Evolutionary conservation across 768 basidiomycete species (phyloP).

Genomic region (Auriscalpium orientale): DNA sequence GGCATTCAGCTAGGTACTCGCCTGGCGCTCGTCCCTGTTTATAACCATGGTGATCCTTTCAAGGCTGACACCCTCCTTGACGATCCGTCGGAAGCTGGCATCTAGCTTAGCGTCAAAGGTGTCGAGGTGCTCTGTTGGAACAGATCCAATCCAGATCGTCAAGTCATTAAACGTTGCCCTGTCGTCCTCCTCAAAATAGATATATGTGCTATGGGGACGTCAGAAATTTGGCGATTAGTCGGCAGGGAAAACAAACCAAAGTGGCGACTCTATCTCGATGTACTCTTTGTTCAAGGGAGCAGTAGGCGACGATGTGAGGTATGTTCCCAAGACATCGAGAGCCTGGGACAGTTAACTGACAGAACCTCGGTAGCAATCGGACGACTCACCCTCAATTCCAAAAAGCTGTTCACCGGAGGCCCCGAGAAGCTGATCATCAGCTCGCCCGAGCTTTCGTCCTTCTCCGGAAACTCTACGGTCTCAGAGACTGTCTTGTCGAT

Average conservation of each 20-base stretch:
- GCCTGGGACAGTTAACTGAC: constrained; percentile 38
- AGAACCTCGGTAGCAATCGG: neutral
- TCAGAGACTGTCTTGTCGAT: constrained; percentile 49
- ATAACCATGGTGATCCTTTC: constrained; percentile 82
- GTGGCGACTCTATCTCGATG: constrained; percentile 83
- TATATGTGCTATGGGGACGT: constrained; percentile 53
- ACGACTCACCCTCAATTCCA: constrained; percentile 57
- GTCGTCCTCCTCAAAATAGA: constrained; percentile 75
- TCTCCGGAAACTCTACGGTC: constrained; percentile 88
- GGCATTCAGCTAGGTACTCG: constrained; percentile 18
- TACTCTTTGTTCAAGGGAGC: constrained; percentile 87
- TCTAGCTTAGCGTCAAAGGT: constrained; percentile 62
- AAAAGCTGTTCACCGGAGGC: constrained; percentile 59
- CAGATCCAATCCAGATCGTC: constrained; percentile 72
- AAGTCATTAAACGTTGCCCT: constrained; percentile 68
- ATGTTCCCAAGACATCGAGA: constrained; percentile 76
- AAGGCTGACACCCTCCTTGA: constrained; percentile 79
- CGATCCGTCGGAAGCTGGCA: constrained; percentile 61
- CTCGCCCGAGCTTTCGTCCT: constrained; percentile 93
- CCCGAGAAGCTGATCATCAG: constrained; percentile 72
- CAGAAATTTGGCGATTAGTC: neutral
- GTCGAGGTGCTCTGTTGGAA: constrained; percentile 76
- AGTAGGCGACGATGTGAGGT: constrained; percentile 78
- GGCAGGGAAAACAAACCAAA: constrained; percentile 46
- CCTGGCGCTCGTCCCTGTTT: constrained; percentile 82